phyloP scores from a whole-genome alignment of 1,284 basidiomycete species.

The Schizophyllum commune region DNA sequence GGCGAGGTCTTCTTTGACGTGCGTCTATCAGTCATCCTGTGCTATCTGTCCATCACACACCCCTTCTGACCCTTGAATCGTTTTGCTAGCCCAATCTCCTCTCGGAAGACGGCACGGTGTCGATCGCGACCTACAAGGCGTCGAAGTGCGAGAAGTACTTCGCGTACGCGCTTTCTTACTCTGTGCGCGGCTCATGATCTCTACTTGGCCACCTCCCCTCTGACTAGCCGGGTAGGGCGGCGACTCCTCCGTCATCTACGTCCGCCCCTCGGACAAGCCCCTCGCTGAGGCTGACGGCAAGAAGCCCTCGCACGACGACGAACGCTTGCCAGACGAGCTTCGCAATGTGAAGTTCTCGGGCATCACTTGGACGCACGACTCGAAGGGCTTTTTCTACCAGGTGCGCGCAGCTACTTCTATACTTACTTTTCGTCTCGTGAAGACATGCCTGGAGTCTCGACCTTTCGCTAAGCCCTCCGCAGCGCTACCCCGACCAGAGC shows the following conservation, averaged over 20 bases:
- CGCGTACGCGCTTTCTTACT: slow-evolving; percentile 71
- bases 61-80: slow-evolving; percentile 2
- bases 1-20: slow-evolving; percentile 77
- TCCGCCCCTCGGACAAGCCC: slow-evolving; percentile 56
- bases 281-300: slow-evolving; percentile 33
- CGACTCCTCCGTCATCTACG: slow-evolving; percentile 65
- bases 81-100: slow-evolving; percentile 57
- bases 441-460: slow-evolving; percentile 1
- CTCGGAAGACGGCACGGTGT: slow-evolving; percentile 65
- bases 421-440: neutral
- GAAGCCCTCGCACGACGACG: slow-evolving; percentile 36
- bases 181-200: slow-evolving; percentile 31
- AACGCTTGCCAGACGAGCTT: slow-evolving; percentile 57
- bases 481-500: slow-evolving; percentile 51
- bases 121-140: slow-evolving; percentile 51
- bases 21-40: slow-evolving; percentile 13
- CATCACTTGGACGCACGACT: slow-evolving; percentile 69
- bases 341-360: slow-evolving; percentile 71
- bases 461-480: neutral
- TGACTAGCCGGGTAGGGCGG: slow-evolving; percentile 43
- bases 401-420: slow-evolving; percentile 25
- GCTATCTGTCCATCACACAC: neutral
- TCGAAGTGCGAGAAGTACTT: slow-evolving; percentile 63
- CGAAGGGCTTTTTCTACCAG: slow-evolving; percentile 80
- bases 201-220: too few relatives aligned